Conservation (phyloP, 2,329 filamentous ascomycete species). For the Periconia sp. region DNA sequence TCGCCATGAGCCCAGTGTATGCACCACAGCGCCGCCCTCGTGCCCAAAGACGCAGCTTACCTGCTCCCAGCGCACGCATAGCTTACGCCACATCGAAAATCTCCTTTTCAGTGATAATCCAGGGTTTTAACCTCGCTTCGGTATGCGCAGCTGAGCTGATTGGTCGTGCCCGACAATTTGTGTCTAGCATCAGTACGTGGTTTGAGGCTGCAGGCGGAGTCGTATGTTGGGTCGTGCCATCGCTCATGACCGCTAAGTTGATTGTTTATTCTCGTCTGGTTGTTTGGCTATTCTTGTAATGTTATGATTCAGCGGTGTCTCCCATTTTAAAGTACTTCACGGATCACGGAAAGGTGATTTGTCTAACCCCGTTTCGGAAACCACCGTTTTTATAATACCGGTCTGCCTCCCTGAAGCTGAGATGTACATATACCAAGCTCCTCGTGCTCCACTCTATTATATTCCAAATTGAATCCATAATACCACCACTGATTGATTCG, state of each 20-base stretch:
- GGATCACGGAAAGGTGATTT: not conserved
- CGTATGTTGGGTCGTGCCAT: too few relatives aligned
- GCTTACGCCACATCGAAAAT: not conserved
- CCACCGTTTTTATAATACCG: not conserved
- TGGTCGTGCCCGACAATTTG: too few relatives aligned
- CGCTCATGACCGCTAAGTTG: not conserved
- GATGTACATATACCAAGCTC: not conserved
- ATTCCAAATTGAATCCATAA: too few relatives aligned
- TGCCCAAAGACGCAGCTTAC: not conserved
- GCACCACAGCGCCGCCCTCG: not conserved
- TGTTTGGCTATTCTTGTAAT: not conserved
- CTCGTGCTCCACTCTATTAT: slow-evolving; percentile 6
- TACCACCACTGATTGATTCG: too few relatives aligned
- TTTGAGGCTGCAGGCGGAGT: not conserved
- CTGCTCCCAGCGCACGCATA: not conserved
- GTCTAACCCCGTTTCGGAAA: not conserved
- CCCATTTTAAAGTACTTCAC: not conserved
- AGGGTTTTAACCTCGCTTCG: too few relatives aligned
- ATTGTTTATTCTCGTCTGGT: not conserved
- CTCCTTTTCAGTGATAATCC: not conserved
- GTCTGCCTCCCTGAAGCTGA: not conserved
- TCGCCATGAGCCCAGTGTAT: not conserved
- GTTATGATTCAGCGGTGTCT: not conserved
- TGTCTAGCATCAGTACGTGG: not conserved
- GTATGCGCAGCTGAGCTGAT: too few relatives aligned